Evolutionary conservation across 2,329 filamentous ascomycete genomes (phyloP).

Genomic region (Exophiala xenobiotica): DNA sequence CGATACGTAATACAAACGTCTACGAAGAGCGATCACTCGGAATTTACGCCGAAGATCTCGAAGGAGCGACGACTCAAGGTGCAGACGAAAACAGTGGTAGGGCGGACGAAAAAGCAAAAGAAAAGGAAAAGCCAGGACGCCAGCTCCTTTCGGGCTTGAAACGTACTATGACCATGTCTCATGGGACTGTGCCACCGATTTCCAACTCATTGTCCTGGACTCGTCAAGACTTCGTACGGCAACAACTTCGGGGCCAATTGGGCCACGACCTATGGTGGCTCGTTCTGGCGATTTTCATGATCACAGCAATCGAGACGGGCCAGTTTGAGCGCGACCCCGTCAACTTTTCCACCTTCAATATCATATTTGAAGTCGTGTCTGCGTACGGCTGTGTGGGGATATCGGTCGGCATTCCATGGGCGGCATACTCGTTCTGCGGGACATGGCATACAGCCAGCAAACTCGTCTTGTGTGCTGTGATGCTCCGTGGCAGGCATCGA

Average conservation of each 20-base stretch:
- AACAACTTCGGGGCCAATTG: constrained; percentile 64
- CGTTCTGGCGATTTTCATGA: constrained; percentile 59
- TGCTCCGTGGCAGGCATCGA: constrained; percentile 57
- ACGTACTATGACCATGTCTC: constrained; percentile 17
- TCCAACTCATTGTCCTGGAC: constrained; percentile 31
- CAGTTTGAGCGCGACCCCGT: constrained; percentile 55
- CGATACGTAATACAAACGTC: constrained; percentile 74
- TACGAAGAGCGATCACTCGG: constrained; percentile 69
- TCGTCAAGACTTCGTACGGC: constrained; percentile 51
- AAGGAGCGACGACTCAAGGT: not conserved
- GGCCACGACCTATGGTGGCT: constrained; percentile 69
- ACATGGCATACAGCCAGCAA: constrained; percentile 53
- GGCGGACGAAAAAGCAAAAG: not conserved
- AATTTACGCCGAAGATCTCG: constrained; percentile 47
- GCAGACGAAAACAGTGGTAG: not conserved
- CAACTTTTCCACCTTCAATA: constrained; percentile 59
- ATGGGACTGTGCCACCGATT: not conserved
- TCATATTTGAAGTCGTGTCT: constrained; percentile 50
- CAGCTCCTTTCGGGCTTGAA: constrained; percentile 13
- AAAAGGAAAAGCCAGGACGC: not conserved
- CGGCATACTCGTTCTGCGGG: constrained; percentile 49
- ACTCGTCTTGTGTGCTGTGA: constrained; percentile 55
- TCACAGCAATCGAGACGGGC: constrained; percentile 59
- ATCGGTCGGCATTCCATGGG: constrained; percentile 45
- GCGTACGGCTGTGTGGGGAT: constrained; percentile 48